These are phyloP conservation scores for Poa annua DNA, from an alignment of 176 grass and related monocot genomes.

Conservation along the genomic window DNA sequence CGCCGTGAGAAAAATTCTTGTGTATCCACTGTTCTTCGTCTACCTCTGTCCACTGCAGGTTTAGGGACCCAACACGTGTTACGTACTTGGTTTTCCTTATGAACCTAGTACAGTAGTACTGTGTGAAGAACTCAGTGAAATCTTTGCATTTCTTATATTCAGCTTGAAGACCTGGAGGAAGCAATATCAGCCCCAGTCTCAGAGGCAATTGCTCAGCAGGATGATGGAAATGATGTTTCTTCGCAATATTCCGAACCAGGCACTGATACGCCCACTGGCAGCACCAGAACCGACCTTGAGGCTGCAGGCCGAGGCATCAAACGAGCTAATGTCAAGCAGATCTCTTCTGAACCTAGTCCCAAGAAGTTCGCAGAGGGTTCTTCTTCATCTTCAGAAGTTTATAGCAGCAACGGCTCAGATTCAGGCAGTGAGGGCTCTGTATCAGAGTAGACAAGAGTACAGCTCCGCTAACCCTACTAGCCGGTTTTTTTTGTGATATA, in stretches of 20 bases:
- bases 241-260: conserved; percentile 52
- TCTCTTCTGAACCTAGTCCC: neutral
- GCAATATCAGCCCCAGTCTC: conserved; percentile 43
- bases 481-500: no score
- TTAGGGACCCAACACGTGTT: no score
- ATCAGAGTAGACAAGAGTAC: conserved; percentile 50
- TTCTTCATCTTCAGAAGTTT: conserved; percentile 39
- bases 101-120: conserved; percentile 3
- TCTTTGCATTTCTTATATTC: conserved; percentile 20
- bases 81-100: neutral
- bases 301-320: conserved; percentile 91
- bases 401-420: conserved; percentile 36
- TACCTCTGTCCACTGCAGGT: no score
- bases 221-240: conserved; percentile 42
- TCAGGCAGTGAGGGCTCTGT: conserved; percentile 18
- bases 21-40: no score
- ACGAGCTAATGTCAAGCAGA: conserved; percentile 54
- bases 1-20: no score
- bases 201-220: conserved; percentile 32
- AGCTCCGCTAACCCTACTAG: neutral
- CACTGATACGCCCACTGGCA: conserved; percentile 52
- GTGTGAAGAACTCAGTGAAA: conserved; percentile 9
- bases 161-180: conserved; percentile 9
- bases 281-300: conserved; percentile 68
- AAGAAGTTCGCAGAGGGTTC: conserved; percentile 45